These are phyloP conservation scores for Dictyostelium purpureum DNA, from an alignment of 78 protist species.

Conservation along the genomic window DNA sequence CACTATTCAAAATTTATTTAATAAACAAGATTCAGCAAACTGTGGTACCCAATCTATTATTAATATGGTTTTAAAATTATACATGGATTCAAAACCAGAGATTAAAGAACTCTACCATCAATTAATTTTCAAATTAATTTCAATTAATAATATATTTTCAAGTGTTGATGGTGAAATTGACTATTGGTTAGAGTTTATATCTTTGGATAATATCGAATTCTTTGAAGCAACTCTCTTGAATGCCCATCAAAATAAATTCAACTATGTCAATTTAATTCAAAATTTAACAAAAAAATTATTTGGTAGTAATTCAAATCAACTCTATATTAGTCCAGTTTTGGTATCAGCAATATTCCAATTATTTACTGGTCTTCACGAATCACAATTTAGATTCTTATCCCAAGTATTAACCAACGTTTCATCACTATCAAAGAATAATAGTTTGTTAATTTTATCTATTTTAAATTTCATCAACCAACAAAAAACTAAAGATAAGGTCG, in stretches of 20 bases:
- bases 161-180: conserved; percentile 56
- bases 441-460: neutral
- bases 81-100: neutral
- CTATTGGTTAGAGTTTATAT: conserved; percentile 22
- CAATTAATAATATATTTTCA: conserved; percentile 27
- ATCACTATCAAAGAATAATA: neutral
- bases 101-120: conserved; percentile 2
- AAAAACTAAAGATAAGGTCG: neutral
- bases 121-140: conserved; percentile 25
- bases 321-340: conserved; percentile 20
- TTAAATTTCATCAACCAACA: conserved; percentile 4
- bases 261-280: conserved; percentile 45
- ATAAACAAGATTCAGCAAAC: neutral
- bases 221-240: neutral
- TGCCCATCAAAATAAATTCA: conserved; percentile 8
- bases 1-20: neutral
- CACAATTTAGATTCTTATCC: conserved; percentile 4
- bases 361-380: neutral
- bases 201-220: neutral
- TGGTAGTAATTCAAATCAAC: neutral
- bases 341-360: conserved; percentile 6
- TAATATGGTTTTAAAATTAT: conserved; percentile 15
- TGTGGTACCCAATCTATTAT: conserved; percentile 1
- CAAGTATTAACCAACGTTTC: neutral
- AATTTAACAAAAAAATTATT: neutral